phyloP scores from a whole-genome alignment of 1,139 yeast species.

The Scheffersomyces cryptocercus region DNA sequence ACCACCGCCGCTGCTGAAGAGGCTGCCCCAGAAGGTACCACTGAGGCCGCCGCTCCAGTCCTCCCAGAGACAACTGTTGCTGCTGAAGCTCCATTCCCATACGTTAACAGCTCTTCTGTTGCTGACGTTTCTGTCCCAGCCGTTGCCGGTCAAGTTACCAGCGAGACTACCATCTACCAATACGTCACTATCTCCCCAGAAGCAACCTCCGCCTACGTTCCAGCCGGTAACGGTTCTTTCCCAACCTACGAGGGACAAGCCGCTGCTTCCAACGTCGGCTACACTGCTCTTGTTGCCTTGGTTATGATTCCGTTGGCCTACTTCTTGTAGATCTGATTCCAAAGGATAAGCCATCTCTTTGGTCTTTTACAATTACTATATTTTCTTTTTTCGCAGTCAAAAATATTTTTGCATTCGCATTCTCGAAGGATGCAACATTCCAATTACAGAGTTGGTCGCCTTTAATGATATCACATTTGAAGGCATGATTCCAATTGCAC shows the following conservation, averaged over 20 bases:
- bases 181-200: too few species aligned
- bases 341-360: not conserved
- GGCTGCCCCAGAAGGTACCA: conserved; percentile 4
- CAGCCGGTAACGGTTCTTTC: conserved; percentile 1
- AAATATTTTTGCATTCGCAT: not conserved
- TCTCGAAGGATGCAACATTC: too few species aligned
- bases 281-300: conserved; percentile 13
- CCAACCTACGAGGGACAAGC: conserved; percentile 9
- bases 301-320: conserved; percentile 15
- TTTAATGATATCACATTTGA: too few species aligned
- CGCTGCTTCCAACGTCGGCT: conserved; percentile 6
- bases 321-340: conserved; percentile 12
- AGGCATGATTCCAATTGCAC: too few species aligned
- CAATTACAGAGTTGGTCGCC: too few species aligned
- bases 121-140: not conserved
- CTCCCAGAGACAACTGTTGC: conserved; percentile 6
- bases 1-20: conserved; percentile 8
- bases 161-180: too few species aligned
- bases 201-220: not conserved
- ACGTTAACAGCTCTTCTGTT: not conserved
- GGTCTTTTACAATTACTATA: not conserved
- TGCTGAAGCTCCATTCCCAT: not conserved
- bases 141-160: too few species aligned
- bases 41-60: conserved; percentile 2
- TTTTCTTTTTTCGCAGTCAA: conserved; percentile 1